These are phyloP conservation scores for Fusarium palustre DNA, from an alignment of 2,329 filamentous ascomycete species.

Conservation along the genomic window DNA sequence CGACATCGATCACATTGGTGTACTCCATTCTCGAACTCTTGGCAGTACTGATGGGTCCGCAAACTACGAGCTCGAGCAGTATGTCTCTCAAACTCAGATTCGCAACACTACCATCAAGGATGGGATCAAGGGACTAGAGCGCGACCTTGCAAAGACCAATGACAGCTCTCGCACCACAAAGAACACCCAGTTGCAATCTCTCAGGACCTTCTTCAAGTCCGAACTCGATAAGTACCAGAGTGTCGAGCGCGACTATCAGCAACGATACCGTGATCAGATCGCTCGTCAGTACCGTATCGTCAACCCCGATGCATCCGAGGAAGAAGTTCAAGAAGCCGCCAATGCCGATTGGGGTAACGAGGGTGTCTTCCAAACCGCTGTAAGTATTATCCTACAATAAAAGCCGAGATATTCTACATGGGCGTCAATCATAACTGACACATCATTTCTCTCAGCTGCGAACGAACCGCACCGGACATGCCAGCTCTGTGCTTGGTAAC, in stretches of 20 bases:
- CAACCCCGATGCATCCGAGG: constrained; percentile 81
- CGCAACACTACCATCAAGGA: constrained; percentile 82
- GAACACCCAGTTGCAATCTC: constrained; percentile 73
- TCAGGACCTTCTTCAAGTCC: constrained; percentile 78
- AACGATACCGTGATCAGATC: constrained; percentile 81
- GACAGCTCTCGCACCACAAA: constrained; percentile 73
- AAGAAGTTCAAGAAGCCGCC: constrained; percentile 75
- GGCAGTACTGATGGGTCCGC: constrained; percentile 70
- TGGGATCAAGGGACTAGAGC: constrained; percentile 80
- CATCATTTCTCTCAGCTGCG: constrained; percentile 67
- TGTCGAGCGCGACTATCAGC: constrained; percentile 77
- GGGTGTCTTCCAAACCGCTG: constrained; percentile 84
- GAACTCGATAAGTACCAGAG: constrained; percentile 77
- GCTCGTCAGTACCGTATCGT: constrained; percentile 84
- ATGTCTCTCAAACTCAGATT: constrained; percentile 76
- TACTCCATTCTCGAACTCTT: constrained; percentile 78
- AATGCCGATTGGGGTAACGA: constrained; percentile 81
- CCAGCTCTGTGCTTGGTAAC: constrained; percentile 78
- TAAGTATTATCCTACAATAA: constrained; percentile 59
- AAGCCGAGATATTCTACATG: neutral
- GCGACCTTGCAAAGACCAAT: constrained; percentile 73
- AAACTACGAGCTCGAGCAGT: constrained; percentile 70
- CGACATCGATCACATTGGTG: constrained; percentile 75
- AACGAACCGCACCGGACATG: constrained; percentile 79
- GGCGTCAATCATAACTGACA: constrained; percentile 23